Conservation (phyloP, 129 eudicot species). For the Apium graveolens region DNA sequence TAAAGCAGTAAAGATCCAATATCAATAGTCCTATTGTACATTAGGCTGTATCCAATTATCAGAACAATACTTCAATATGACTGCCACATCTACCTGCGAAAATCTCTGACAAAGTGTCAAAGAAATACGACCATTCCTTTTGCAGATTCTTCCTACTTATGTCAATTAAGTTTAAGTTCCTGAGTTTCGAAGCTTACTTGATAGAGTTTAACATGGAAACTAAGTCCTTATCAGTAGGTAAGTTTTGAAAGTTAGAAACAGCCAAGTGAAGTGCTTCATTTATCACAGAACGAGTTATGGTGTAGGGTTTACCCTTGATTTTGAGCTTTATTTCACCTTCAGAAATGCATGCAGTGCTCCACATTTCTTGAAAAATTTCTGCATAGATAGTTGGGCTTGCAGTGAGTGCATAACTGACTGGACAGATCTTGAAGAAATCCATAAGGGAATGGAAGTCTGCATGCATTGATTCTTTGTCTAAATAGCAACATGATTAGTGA, state of each 20-base stretch:
- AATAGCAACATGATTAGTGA: too few relatives aligned
- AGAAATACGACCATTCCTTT: not conserved
- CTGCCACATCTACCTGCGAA: not conserved
- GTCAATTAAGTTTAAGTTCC: too few relatives aligned
- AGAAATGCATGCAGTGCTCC: not conserved
- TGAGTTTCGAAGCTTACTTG: not conserved
- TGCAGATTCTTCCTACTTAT: not conserved
- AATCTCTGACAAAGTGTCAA: not conserved
- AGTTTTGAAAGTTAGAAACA: not conserved
- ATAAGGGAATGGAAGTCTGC: too few relatives aligned
- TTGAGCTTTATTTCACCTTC: not conserved
- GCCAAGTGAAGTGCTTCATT: not conserved
- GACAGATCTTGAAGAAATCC: too few relatives aligned
- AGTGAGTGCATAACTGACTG: too few relatives aligned
- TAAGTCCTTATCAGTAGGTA: not conserved
- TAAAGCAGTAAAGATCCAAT: not conserved
- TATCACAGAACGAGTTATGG: not conserved
- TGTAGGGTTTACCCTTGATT: not conserved
- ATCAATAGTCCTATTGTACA: not conserved
- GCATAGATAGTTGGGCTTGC: too few relatives aligned
- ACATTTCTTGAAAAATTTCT: not conserved
- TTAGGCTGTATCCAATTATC: not conserved
- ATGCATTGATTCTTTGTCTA: too few relatives aligned
- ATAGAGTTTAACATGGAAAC: not conserved
- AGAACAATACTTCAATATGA: not conserved